phyloP scores from a whole-genome alignment of 768 basidiomycete species.

The Pleurotus giganteus region DNA sequence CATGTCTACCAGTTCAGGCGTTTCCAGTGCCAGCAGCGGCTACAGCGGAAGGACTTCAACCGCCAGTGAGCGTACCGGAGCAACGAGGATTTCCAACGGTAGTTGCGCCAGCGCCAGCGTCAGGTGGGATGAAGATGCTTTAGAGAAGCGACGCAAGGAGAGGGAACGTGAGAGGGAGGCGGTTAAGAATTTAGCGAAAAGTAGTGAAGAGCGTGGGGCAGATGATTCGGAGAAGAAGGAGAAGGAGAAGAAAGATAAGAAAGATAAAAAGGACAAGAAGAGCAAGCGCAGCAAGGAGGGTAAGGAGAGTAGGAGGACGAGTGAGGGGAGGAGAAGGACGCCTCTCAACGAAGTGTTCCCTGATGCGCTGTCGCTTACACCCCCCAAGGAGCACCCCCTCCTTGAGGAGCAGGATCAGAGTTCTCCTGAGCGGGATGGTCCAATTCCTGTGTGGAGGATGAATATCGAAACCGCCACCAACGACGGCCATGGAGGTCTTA shows the following conservation, averaged over 20 bases:
- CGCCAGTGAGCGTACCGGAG: conserved; percentile 19
- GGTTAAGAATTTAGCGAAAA: conserved; percentile 25
- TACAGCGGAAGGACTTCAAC: conserved; percentile 1
- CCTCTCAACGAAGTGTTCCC: conserved; percentile 63
- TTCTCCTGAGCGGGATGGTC: background rate
- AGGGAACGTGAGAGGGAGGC: conserved; percentile 36
- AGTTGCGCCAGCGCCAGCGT: conserved; percentile 45
- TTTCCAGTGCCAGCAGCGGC: conserved; percentile 29
- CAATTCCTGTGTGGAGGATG: conserved; percentile 18
- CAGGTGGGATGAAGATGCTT: conserved; percentile 48
- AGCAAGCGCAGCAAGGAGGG: conserved; percentile 19
- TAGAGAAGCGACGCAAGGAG: conserved; percentile 44
- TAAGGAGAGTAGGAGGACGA: conserved; percentile 43
- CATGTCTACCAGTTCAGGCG: conserved; percentile 36
- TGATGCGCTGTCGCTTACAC: conserved; percentile 23
- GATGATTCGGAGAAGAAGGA: conserved; percentile 15
- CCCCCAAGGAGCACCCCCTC: conserved; percentile 2
- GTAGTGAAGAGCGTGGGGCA: conserved; percentile 23
- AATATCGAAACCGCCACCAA: conserved; percentile 51
- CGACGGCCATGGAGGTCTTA: conserved; percentile 41
- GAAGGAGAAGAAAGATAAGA: conserved; percentile 25
- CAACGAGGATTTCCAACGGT: conserved; percentile 29
- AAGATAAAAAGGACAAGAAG: conserved; percentile 23
- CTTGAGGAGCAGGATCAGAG: conserved; percentile 12
- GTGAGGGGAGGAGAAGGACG: conserved; percentile 53